Evolutionary conservation across 2,329 filamentous ascomycete species (phyloP).

Genomic region (Clonostachys byssicola): DNA sequence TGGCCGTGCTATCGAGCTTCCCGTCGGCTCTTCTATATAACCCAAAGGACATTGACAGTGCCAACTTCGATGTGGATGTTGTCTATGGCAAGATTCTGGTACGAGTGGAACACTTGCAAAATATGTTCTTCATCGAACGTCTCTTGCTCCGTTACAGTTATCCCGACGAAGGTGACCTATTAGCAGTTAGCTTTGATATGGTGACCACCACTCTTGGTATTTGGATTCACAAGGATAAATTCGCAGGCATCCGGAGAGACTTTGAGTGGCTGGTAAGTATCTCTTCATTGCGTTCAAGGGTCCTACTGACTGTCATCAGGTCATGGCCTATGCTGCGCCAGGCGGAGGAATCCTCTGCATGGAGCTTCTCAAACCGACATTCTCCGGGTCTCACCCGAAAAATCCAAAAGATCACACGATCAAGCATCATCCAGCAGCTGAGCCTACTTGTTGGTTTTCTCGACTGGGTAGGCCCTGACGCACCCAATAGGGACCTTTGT

Average conservation of each 20-base stretch:
- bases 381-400: background rate
- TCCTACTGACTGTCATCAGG: slow-evolving; percentile 13
- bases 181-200: slow-evolving; percentile 39
- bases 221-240: slow-evolving; percentile 31
- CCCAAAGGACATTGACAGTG: too few relatives aligned
- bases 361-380: slow-evolving; percentile 9
- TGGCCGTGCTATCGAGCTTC: too few relatives aligned
- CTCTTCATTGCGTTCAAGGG: slow-evolving; percentile 7
- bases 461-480: slow-evolving; percentile 39
- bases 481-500: slow-evolving; percentile 41
- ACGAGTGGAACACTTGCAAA: slow-evolving; percentile 45
- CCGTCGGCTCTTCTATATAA: too few relatives aligned
- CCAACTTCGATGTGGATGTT: background rate
- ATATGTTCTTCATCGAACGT: slow-evolving; percentile 53
- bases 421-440: slow-evolving; percentile 43
- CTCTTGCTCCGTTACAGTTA: slow-evolving; percentile 32
- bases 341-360: slow-evolving; percentile 43
- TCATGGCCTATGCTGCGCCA: slow-evolving; percentile 43
- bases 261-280: background rate
- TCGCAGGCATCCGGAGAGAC: background rate
- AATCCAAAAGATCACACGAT: slow-evolving; percentile 17
- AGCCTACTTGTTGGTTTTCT: slow-evolving; percentile 44
- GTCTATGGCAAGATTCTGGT: slow-evolving; percentile 39
- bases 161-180: slow-evolving; percentile 25
- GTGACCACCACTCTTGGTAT: slow-evolving; percentile 35